Evolutionary conservation across 495 filamentous ascomycete species (phyloP), one percentile per base, ranked within the genome.

Genomic region (Hypomontagnella monticulosa): DNA sequence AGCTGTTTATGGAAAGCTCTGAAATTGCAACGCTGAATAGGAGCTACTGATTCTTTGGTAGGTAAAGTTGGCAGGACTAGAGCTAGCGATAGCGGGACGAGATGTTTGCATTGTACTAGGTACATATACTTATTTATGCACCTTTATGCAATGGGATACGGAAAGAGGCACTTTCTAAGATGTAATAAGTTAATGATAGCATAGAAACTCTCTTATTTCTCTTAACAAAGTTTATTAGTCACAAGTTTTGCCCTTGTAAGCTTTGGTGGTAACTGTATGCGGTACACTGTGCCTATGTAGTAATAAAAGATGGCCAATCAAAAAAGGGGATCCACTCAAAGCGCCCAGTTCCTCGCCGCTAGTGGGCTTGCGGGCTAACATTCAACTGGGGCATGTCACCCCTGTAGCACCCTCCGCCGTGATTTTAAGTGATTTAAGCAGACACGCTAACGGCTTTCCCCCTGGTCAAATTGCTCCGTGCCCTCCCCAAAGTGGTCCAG

Each of bases 401-500:
- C 52, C 32, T 57, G 61, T 63, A 52, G n/a, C 18, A 52, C 43
- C 50, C 57, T 43, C 43, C 52, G 20, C 15, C 36, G 37, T 67
- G 57, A 66, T 66, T 66, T 60, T 61, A 65, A 70, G 53, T 41
- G 53, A 37, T 30, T 19, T 44, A 53, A 52, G 52, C 40, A 65
- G 41, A 41, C 27, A 57, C 69, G 51, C 60, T 69, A 68, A 44
- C 54, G 50, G 51, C 47, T 57, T 46, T 54, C 43, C 59, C 59
- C 66, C 66, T 69, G 55, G 50, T 60, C 49, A 57, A 69, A 60
- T 56, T 60, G 66, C 55, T 63, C 65, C 65, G 65, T 68, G 59
- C 65, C 63, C 74, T 75, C 72, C 73, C 71, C 75, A 74, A 74
- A 58, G 65, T 69, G 65, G 73, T 59, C 73, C 72, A 78, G 73